These are phyloP conservation scores for Pelargonium fulgidum DNA, from an alignment of 441 rosid species.

Conservation along the genomic window DNA sequence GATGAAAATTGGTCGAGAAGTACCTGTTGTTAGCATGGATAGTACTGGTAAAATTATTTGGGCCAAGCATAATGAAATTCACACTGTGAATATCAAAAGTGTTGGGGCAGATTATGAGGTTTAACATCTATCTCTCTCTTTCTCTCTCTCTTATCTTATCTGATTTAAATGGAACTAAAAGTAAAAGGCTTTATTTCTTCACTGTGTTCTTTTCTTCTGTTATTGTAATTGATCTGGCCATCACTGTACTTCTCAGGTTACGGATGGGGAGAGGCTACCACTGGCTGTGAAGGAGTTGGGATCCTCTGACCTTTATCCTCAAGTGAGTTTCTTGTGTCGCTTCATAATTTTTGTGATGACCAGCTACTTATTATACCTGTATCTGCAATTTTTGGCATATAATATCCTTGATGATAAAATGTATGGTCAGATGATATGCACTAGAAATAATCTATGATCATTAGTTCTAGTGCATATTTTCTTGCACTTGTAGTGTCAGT, in stretches of 20 bases:
- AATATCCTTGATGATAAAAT: background rate
- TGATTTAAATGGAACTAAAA: constrained; percentile 1
- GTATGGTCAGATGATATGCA: too few relatives aligned
- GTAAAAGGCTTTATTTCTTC: constrained; percentile 20
- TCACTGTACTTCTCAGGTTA: constrained; percentile 40
- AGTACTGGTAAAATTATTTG: constrained; percentile 94
- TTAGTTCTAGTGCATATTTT: constrained; percentile 6
- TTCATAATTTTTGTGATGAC: constrained; percentile 11
- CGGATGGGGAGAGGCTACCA: constrained; percentile 96
- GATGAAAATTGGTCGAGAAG: constrained; percentile 96
- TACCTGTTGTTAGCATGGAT: constrained; percentile 98
- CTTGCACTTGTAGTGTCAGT: background rate
- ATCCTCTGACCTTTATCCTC: constrained; percentile 96
- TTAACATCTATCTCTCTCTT: constrained; percentile 9
- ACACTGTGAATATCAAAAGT: constrained; percentile 92
- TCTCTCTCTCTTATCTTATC: background rate
- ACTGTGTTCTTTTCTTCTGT: background rate
- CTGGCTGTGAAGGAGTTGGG: constrained; percentile 98
- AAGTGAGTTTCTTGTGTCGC: constrained; percentile 46
- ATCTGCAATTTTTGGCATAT: background rate
- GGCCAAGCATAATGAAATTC: constrained; percentile 99
- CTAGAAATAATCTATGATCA: background rate
- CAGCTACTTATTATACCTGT: constrained; percentile 5
- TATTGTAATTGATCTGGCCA: background rate
- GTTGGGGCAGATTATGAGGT: constrained; percentile 95